Evolutionary conservation across 2,329 filamentous ascomycete species (phyloP), one percentile per base, ranked within the genome.

Genomic region (Corinectria fuckeliana): DNA sequence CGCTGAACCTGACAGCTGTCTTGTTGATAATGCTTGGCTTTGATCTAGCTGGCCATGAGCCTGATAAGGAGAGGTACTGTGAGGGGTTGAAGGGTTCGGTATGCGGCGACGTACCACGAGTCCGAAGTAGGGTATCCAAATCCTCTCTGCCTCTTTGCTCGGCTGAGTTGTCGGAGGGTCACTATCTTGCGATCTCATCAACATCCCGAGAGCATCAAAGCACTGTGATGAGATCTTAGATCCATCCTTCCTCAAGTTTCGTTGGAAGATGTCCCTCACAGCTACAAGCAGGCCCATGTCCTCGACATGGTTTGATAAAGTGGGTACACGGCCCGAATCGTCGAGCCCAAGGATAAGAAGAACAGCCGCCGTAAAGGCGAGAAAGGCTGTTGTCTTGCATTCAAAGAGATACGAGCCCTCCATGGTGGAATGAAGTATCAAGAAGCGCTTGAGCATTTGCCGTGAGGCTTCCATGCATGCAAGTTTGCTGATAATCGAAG

Each of bases 81-180:
- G 4, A 9, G 10, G 3, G 11, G 16, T 30, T 11, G 23, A 5
- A 2, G n/a, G n/a, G 7, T 14, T 6, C 34, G n/a, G 21, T 5
- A 5, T 13, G 14, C 54, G 38, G 5, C 47, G 54, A 2, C 54
- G 47, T 5, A 57, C 21, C 2, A 57, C 38, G 38, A 57, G 21
- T 13, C 54, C 54, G 45, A 57, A 57, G 23, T 51, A 57, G 1
- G 54, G 54, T 44, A 57, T 57, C 3, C 36, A 10, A 28, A 57
- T 36, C n/a, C 45, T 57, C 11, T 57, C 54, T 3, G 14, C 4
- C 4, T 39, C 30, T 4, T 8, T 10, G 2, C 6, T 11, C 5
- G 5, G 23, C 2, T 5, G 11, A 5, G 3, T 3, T 13, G 23
- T 16, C 3, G 21, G 9, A 2, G 5, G 5, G 8, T 28, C 7